Percentiles rank a stretch among this genome's conserved stretches.
These are phyloP conservation scores for Arthroderma sp. DNA, from an alignment of 2,329 filamentous ascomycete genomes.

Conservation along the genomic window DNA sequence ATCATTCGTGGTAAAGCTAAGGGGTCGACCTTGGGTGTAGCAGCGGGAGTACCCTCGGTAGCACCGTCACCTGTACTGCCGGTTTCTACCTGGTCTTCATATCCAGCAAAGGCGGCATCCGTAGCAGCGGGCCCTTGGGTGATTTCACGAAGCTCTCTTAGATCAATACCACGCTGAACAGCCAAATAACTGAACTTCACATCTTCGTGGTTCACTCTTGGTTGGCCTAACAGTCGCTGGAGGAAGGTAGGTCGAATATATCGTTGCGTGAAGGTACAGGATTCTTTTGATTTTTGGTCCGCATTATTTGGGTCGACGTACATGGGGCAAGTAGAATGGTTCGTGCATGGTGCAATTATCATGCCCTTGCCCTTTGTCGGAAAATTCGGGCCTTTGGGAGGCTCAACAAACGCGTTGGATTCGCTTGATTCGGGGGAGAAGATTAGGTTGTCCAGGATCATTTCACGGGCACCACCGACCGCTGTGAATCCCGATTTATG, in stretches of 20 bases:
- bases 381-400: slow-evolving; percentile 15
- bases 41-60: slow-evolving; percentile 6
- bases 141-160: slow-evolving; percentile 31
- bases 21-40: slow-evolving; percentile 31
- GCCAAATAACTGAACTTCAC: slow-evolving; percentile 82
- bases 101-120: slow-evolving; percentile 58
- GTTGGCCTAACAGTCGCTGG: slow-evolving; percentile 56
- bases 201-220: slow-evolving; percentile 72
- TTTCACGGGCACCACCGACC: slow-evolving; percentile 68
- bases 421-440: slow-evolving; percentile 40
- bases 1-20: slow-evolving; percentile 67
- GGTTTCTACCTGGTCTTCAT: slow-evolving; percentile 37
- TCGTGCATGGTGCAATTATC: slow-evolving; percentile 63
- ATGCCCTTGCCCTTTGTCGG: slow-evolving; percentile 45
- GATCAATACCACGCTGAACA: slow-evolving; percentile 61
- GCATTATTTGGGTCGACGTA: slow-evolving; percentile 59
- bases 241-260: slow-evolving; percentile 75
- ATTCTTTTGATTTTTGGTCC: slow-evolving; percentile 62
- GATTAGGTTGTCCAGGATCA: slow-evolving; percentile 64
- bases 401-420: slow-evolving; percentile 26
- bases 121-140: slow-evolving; percentile 46
- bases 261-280: slow-evolving; percentile 80
- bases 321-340: slow-evolving; percentile 80
- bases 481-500: slow-evolving; percentile 85
- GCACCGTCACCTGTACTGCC: slow-evolving; percentile 4